phyloP scores from a whole-genome alignment of 305 asterid species.

The Ilex paraguariensis region DNA sequence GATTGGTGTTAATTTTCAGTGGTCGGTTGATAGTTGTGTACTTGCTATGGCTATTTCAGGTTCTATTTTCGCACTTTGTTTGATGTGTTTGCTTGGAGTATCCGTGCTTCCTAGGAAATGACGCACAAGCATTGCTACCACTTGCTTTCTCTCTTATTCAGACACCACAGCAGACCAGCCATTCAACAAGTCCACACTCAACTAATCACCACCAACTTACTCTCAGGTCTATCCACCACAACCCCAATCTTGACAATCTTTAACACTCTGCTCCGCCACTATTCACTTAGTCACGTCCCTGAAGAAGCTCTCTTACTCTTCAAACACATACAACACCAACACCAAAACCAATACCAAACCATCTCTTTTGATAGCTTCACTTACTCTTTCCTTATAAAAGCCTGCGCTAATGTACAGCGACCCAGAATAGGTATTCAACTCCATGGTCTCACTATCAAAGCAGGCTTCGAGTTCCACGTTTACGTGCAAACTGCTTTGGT shows the following conservation, averaged over 20 bases:
- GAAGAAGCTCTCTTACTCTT: constrained; percentile 52
- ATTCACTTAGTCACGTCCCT: constrained; percentile 48
- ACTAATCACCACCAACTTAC: constrained; percentile 23
- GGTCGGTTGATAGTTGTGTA: too few species aligned
- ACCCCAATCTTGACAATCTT: constrained; percentile 30
- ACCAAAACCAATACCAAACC: constrained; percentile 23
- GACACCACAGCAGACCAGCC: constrained; percentile 36
- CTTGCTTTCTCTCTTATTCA: constrained; percentile 42
- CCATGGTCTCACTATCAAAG: constrained; percentile 45
- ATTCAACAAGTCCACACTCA: constrained; percentile 73
- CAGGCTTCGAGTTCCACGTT: constrained; percentile 50
- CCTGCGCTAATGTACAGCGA: constrained; percentile 40
- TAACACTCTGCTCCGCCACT: constrained; percentile 68
- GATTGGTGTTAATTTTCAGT: too few species aligned
- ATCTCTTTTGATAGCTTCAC: constrained; percentile 62
- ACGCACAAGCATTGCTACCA: constrained; percentile 3
- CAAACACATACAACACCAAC: constrained; percentile 34
- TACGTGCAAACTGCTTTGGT: constrained; percentile 73
- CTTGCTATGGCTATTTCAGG: too few species aligned
- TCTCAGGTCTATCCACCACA: background rate
- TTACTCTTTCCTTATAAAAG: constrained; percentile 65
- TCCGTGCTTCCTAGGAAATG: too few species aligned
- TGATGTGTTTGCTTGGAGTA: too few species aligned
- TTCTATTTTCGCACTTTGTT: too few species aligned
- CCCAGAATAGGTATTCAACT: constrained; percentile 38